Base-by-base conservation (phyloP, 768 basidiomycete genomes). In the Macrolepiota dolichaula region DNA sequence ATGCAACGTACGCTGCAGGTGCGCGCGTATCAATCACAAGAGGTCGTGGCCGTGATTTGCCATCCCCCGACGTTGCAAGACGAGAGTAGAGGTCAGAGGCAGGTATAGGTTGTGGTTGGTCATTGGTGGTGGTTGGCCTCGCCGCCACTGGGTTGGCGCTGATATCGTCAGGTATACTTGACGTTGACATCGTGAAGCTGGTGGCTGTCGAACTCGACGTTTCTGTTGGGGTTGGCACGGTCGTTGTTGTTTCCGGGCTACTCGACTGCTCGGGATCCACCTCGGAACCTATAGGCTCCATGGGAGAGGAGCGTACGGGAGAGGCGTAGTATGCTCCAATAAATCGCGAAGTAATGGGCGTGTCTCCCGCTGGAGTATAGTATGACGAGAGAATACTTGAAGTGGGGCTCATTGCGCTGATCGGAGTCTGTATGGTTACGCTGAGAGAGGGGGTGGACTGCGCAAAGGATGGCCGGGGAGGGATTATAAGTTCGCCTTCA, bases 11-110 rank as follows among this genome's bases (percentile, higher is more conserved):
- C 10, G 85, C 77, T 0, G 83, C 78, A 19, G 86, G 79, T 3
- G 90, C 85, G 3, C 94, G 85, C 40, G 91, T 92, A 73, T 97
- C 94, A 69, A 96, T 82, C 61, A 96, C 74, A 24, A 95, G 76
- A 9, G 92, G 90, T 2, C 81, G 83, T 35, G 47, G 19, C 15
- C 51, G 29, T 1, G 29, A 40, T 13, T 54, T 38, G 13, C 83
- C 75, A 58, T 63, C 62, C 36, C 70, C 64, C 17, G 62, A 50
- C 22, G 17, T 69, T 73, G 17, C 64, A 57, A 15, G 63, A 40
- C 27, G 66, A 62, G 17, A 59, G 63, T 36, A 67, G 71, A 22
- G 60, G 52, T 42, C 63, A 35, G n/a, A 61, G 42, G 60, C 66
- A 53, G 58, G 29, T 62, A 59, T 62, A 15, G 65, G 55, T 24